Base-by-base conservation (phyloP, 495 filamentous ascomycete genomes). In the Penicillium bovifimosum region DNA sequence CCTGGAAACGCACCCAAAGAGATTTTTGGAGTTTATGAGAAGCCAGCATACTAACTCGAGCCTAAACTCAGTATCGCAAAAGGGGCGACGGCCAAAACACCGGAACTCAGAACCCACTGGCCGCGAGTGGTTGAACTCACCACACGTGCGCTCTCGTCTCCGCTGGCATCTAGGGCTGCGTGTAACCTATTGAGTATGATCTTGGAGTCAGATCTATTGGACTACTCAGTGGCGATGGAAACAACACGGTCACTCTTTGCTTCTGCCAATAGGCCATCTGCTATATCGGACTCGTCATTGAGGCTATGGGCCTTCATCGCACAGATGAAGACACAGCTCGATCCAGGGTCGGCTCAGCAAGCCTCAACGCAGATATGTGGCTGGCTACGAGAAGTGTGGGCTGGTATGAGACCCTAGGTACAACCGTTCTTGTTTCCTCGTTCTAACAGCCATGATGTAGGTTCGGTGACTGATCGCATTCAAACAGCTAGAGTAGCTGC, bases 331-430 rank as follows among this genome's bases (percentile, higher is more conserved):
- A 51, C 65, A 26, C 70, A 75, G 41, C 60, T 69, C 46, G 82
- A 85, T 34, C 84, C 88, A 6, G 84, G 80, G 17, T 76, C 80
- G 5, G 80, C 80, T 34, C 72, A 84, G 38, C 74, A 81, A 27
- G 82, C 85, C 9, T 82, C 81, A 26, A 84, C 84, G 50, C 77
- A 86, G 44, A 77, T 91, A 40, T 79, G 90, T 52, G 78, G 82
- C 58, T 96, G 92, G 91, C 65, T 91, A 5, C 83, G 86, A 63
- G 80, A 81, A 39, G 82, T 81, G 55, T 96, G 90, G 91, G 81
- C 80, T 55, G 81, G 85, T 90, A 72, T 56, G 75, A 50, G 60
- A 38, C 47, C 27, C 11, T 29, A 16, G 26, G 28, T 29, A 13
- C 45, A 11, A 11, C 29, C 34, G 8, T 14, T 27, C 24, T 26